Percentiles rank a stretch among this genome's conserved stretches.
These are phyloP conservation scores for Aspergillus phoenicis DNA, from an alignment of 2,329 filamentous ascomycete species.

Conservation along the genomic window DNA sequence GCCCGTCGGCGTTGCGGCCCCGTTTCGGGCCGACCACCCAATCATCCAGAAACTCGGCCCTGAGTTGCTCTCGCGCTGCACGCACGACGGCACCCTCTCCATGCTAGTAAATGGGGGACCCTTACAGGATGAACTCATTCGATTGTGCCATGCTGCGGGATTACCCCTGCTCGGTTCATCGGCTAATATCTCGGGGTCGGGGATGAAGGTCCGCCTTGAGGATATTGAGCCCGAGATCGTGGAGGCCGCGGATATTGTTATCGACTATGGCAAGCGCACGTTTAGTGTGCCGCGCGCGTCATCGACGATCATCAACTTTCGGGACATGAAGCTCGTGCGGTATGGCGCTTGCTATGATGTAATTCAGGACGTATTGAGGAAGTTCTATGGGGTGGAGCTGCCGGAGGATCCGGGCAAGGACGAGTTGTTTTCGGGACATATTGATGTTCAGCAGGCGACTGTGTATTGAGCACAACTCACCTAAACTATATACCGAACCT, in stretches of 20 bases:
- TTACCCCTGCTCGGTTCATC: slow-evolving; percentile 32
- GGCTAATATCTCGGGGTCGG: slow-evolving; percentile 36
- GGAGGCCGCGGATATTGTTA: slow-evolving; percentile 32
- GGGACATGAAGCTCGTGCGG: slow-evolving; percentile 26
- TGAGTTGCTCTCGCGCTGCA: slow-evolving; percentile 18
- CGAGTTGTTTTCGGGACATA: slow-evolving; percentile 20
- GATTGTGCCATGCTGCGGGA: slow-evolving; percentile 23
- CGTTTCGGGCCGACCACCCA: slow-evolving; percentile 26
- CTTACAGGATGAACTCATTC: slow-evolving; percentile 31
- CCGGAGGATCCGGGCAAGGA: slow-evolving; percentile 24
- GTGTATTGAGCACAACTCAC: not conserved
- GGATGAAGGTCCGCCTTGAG: slow-evolving; percentile 28
- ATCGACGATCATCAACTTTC: slow-evolving; percentile 35
- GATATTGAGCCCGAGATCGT: slow-evolving; percentile 35
- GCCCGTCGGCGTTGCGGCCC: slow-evolving; percentile 30
- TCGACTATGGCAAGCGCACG: slow-evolving; percentile 35
- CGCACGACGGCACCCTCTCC: slow-evolving; percentile 27
- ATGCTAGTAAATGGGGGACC: slow-evolving; percentile 31
- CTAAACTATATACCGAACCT: too few relatives aligned
- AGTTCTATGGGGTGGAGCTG: slow-evolving; percentile 23
- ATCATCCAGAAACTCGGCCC: slow-evolving; percentile 22
- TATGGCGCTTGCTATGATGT: slow-evolving; percentile 32
- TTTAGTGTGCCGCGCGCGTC: slow-evolving; percentile 28
- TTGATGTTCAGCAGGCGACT: slow-evolving; percentile 1
- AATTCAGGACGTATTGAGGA: slow-evolving; percentile 27